Percentiles rank a stretch among this genome's conserved stretches.
phyloP scores from a whole-genome alignment of 2,329 filamentous ascomycete genomes.

The Fusarium sp. region DNA sequence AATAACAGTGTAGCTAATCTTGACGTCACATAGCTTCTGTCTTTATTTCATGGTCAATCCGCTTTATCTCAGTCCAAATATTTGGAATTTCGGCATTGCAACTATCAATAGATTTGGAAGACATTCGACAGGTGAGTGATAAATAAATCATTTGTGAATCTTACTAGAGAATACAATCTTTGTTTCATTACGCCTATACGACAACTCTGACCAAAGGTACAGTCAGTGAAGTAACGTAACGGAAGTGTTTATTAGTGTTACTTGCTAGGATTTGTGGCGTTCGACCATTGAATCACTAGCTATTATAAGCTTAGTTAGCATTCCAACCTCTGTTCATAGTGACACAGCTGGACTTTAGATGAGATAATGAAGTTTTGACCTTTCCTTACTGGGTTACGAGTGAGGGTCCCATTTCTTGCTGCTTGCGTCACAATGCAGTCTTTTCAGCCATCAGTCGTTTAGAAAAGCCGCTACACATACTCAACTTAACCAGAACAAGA shows the following conservation, averaged over 20 bases:
- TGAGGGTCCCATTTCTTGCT: neutral
- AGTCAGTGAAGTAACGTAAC: neutral
- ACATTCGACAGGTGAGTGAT: fast-evolving
- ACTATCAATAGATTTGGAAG: too few relatives aligned
- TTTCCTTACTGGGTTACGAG: neutral
- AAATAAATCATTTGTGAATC: too few relatives aligned
- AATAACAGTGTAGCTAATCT: neutral
- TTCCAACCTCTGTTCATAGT: neutral
- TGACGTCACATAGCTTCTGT: neutral
- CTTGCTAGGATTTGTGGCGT: neutral
- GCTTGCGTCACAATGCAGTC: neutral
- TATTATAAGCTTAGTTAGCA: neutral
- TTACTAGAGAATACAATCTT: neutral
- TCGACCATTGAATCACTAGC: neutral
- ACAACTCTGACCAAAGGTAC: neutral
- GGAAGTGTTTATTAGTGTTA: neutral
- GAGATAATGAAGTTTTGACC: neutral
- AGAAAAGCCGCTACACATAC: neutral
- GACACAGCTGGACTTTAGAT: neutral
- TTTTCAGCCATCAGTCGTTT: too few relatives aligned
- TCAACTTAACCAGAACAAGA: too few relatives aligned
- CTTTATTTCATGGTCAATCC: too few relatives aligned
- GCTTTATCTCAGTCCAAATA: neutral
- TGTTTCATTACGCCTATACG: neutral
- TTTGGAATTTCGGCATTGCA: too few relatives aligned